A percentile compares a stretch with the other conserved stretches of the same genome.
Evolutionary conservation across 495 filamentous ascomycete genomes (phyloP).

Genomic region (Filosporella fistucella): DNA sequence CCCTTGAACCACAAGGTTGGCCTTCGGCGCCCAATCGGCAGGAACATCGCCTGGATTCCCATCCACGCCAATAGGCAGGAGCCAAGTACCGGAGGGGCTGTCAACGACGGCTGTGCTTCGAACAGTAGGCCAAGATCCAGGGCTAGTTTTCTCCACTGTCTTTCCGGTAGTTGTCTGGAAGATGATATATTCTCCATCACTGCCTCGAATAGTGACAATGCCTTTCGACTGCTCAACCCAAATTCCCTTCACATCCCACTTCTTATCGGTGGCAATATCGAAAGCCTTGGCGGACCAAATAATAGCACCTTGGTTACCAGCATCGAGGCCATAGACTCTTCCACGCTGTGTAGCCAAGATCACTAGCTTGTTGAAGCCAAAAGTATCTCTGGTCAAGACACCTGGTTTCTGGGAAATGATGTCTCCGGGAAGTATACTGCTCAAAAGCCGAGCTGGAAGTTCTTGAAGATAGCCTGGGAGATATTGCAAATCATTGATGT

Average conservation of each 20-base stretch:
- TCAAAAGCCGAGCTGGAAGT: conserved; percentile 60
- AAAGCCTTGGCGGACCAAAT: conserved; percentile 66
- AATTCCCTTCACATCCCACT: conserved; percentile 68
- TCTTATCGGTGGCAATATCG: conserved; percentile 42
- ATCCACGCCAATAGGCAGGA: conserved; percentile 42
- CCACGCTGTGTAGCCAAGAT: conserved; percentile 79
- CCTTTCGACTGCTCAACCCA: conserved; percentile 49
- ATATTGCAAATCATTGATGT: conserved; percentile 71
- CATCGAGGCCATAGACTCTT: conserved; percentile 72
- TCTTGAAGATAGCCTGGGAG: conserved; percentile 69
- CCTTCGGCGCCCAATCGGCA: conserved; percentile 33
- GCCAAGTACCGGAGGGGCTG: conserved; percentile 39
- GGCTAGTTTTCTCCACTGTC: conserved; percentile 36
- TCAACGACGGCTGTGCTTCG: conserved; percentile 46
- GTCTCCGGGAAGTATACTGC: conserved; percentile 60
- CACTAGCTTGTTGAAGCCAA: conserved; percentile 81
- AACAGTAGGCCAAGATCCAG: conserved; percentile 31
- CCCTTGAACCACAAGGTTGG: conserved; percentile 58
- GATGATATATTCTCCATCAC: conserved; percentile 52
- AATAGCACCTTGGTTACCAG: conserved; percentile 68
- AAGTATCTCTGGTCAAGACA: conserved; percentile 62
- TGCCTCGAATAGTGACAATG: conserved; percentile 50
- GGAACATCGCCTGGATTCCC: conserved; percentile 37
- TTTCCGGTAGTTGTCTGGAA: conserved; percentile 54
- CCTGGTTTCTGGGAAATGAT: conserved; percentile 36